These are phyloP conservation scores for Yamadazyma buinensis DNA, from an alignment of 1,139 yeast species.

Conservation along the genomic window DNA sequence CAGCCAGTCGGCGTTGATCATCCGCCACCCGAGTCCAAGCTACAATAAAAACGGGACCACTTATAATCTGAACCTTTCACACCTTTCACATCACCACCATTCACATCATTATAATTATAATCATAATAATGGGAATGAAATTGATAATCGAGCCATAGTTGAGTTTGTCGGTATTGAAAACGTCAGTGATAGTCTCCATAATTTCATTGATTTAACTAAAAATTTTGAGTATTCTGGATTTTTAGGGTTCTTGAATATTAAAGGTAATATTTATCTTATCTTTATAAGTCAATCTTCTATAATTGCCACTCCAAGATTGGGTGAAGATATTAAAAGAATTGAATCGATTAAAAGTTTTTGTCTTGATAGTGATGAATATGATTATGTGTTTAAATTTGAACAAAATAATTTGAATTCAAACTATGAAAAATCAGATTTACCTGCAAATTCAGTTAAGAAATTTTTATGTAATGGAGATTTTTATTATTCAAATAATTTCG, in stretches of 20 bases:
- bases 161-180: slow-evolving; percentile 42
- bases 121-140: slow-evolving; percentile 1
- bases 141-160: slow-evolving; percentile 39
- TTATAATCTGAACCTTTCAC: too few relatives aligned
- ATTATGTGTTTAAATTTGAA: slow-evolving; percentile 21
- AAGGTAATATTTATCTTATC: slow-evolving; percentile 53
- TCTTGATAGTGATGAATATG: slow-evolving; percentile 54
- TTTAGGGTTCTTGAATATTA: slow-evolving; percentile 55
- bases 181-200: slow-evolving; percentile 29
- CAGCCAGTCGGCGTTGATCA: slow-evolving; percentile 44
- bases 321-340: slow-evolving; percentile 50
- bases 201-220: slow-evolving; percentile 41
- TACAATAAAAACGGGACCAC: slow-evolving; percentile 26
- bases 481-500: slow-evolving; percentile 63
- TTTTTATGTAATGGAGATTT: slow-evolving; percentile 61
- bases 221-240: slow-evolving; percentile 47
- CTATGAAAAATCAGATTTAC: slow-evolving; percentile 35
- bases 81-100: slow-evolving; percentile 29
- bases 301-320: slow-evolving; percentile 57
- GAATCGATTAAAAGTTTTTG: slow-evolving; percentile 62
- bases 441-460: slow-evolving; percentile 56
- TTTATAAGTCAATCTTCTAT: slow-evolving; percentile 53
- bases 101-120: slow-evolving; percentile 24
- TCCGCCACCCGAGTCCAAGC: slow-evolving; percentile 43
- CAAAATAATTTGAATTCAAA: slow-evolving; percentile 7